These are phyloP conservation scores for Xylaria polymorpha DNA, from an alignment of 2,329 filamentous ascomycete species.

Conservation along the genomic window DNA sequence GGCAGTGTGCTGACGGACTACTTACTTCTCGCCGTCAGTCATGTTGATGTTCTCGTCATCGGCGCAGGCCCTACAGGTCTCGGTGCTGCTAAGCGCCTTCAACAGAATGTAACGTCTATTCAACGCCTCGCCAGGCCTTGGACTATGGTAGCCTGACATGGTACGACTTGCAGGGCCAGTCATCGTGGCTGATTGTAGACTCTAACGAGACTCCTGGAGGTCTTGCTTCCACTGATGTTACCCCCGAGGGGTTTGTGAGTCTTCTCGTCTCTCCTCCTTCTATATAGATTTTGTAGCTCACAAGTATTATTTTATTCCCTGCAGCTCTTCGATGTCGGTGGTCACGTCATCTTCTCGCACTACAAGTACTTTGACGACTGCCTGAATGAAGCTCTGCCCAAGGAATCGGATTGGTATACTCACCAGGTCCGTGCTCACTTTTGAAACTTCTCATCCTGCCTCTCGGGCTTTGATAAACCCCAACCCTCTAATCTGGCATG, in stretches of 20 bases:
- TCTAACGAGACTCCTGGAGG: not conserved
- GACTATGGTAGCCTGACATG: not conserved
- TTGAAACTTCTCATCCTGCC: not conserved
- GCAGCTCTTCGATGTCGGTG: not conserved
- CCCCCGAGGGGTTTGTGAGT: not conserved
- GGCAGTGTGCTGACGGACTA: slow-evolving; percentile 1
- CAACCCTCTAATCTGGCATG: no score
- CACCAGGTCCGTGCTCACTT: not conserved
- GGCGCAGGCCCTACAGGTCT: slow-evolving; percentile 96
- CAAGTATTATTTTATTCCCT: not conserved
- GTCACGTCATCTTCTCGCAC: not conserved
- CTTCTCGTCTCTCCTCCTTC: not conserved
- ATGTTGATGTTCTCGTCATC: slow-evolving; percentile 96
- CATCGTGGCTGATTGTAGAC: not conserved
- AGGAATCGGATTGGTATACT: not conserved
- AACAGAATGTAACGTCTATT: slow-evolving; percentile 82
- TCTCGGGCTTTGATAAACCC: not conserved
- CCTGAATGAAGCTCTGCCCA: not conserved
- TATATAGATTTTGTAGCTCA: not conserved
- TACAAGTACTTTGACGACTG: not conserved
- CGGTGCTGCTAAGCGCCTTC: slow-evolving; percentile 95
- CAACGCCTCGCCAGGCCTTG: slow-evolving; percentile 46
- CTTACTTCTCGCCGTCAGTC: slow-evolving; percentile 46
- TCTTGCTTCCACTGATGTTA: not conserved
- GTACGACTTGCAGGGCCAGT: not conserved